Base-by-base conservation (phyloP, 305 asterid species). In the Fraxinus dipetala region DNA sequence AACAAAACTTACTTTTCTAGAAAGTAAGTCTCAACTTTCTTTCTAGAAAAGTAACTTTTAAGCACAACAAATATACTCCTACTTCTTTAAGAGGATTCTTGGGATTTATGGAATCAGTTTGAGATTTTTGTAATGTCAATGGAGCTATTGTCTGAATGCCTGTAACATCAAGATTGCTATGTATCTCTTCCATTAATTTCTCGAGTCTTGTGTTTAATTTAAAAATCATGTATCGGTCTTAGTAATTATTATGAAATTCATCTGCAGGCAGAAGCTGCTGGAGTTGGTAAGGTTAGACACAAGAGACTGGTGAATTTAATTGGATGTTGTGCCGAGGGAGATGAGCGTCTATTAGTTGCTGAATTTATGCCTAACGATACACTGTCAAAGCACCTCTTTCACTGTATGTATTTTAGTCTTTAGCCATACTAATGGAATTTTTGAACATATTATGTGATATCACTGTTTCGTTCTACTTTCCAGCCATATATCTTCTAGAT, bases 301-400 rank as follows among this genome's bases (percentile, higher is more conserved):
- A 93, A 91, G 86, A 94, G 93, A 91, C 83, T 96, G 89, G 98
- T 93, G 84, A 96, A 96, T 84, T 91, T 96, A 77, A 91, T 96
- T 38, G 99, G 99, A 76, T 94, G 97, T 80, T 96, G 99, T 85
- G 97, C 98, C 8, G 98, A 94, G 91, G 99, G 98, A 88, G 99
- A 96, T 83, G 99, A 96, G 83, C 98, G 99, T 48, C 87, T 96
- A 77, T 88, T 96, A 84, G 98, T 96, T 38, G 98, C 99, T 28
- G 99, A 96, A 82, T 96, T 90, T 84, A 94, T 94, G 98, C 93
- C 94, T 61, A 94, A 93, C 56, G 99, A 94, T 78, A 96, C 98
- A 31, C 93, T 96, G 59, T 93, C 98, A 20, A 96, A 94, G 92
- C 98, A 93, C 86, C 98, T 94, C 36, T 96, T 94, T 79, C 98